Evolutionary conservation across 2,329 filamentous ascomycete species (phyloP).

Genomic region (Colletotrichum karsti): DNA sequence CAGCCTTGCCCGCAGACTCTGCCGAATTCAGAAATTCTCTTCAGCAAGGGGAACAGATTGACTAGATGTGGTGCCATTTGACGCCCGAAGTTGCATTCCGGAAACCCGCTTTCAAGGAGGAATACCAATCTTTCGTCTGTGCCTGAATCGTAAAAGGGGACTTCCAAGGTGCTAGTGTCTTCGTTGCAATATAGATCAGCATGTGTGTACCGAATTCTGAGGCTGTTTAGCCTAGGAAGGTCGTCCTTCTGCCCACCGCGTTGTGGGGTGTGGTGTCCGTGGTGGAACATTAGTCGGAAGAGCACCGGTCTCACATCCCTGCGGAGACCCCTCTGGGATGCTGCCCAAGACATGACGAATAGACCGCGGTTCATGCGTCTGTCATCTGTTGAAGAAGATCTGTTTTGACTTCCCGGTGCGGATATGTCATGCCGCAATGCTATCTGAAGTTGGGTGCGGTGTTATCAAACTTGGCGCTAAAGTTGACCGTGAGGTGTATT

Average conservation of each 20-base stretch:
- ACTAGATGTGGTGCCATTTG: neutral
- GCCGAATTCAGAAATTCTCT: neutral
- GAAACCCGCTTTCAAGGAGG: neutral
- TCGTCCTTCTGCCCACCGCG: neutral
- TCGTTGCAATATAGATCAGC: neutral
- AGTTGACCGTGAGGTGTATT: too few relatives aligned
- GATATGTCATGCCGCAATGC: neutral
- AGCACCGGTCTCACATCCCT: neutral
- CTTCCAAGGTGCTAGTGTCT: neutral
- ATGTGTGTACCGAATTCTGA: neutral
- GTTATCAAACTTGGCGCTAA: too few relatives aligned
- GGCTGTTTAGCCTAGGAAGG: neutral
- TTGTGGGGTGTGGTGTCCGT: neutral
- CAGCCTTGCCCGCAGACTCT: neutral
- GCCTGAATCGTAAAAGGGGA: neutral
- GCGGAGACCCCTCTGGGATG: neutral
- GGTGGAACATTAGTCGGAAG: neutral
- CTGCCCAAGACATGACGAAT: neutral
- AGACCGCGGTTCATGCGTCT: neutral
- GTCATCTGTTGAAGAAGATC: neutral
- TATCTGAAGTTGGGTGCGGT: too few relatives aligned
- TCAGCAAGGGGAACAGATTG: neutral
- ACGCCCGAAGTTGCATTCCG: conserved; percentile 3
- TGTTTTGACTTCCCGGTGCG: neutral
- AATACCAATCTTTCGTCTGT: neutral